Conservation (phyloP, 306 rosid species). For the Morella rubra region DNA sequence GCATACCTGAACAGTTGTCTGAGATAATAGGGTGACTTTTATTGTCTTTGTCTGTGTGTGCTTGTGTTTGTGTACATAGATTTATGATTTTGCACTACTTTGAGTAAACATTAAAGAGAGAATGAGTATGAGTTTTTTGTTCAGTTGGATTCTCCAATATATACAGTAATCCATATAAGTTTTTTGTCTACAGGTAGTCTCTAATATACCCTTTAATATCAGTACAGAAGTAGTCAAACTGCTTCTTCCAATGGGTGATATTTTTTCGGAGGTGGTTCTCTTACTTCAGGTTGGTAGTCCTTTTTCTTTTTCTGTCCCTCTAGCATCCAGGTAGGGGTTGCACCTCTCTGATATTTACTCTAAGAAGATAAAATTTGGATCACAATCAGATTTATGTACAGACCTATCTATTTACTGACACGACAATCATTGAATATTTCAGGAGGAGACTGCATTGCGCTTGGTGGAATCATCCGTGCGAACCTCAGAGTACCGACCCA, state of each 20-base stretch:
- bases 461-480: conserved; percentile 63
- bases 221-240: conserved; percentile 76
- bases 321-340: background rate
- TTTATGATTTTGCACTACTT: background rate
- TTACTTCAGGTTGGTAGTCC: conserved; percentile 65
- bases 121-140: background rate
- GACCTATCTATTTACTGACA: background rate
- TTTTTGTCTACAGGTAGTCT: conserved; percentile 64
- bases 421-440: conserved; percentile 28
- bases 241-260: conserved; percentile 96
- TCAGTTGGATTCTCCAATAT: background rate
- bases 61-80: background rate
- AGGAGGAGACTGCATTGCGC: conserved; percentile 91
- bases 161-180: conserved; percentile 1
- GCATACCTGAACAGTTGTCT: background rate
- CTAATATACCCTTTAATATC: conserved; percentile 85
- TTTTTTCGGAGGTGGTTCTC: conserved; percentile 77
- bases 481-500: conserved; percentile 79
- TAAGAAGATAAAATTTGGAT: background rate
- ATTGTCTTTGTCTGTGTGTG: background rate
- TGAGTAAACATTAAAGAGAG: background rate
- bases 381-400: background rate
- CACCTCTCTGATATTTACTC: conserved; percentile 12
- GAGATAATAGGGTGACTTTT: background rate
- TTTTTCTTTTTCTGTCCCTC: background rate